Conservation (phyloP, 805 yeast species). For the Saccharomycopsis sp. region DNA sequence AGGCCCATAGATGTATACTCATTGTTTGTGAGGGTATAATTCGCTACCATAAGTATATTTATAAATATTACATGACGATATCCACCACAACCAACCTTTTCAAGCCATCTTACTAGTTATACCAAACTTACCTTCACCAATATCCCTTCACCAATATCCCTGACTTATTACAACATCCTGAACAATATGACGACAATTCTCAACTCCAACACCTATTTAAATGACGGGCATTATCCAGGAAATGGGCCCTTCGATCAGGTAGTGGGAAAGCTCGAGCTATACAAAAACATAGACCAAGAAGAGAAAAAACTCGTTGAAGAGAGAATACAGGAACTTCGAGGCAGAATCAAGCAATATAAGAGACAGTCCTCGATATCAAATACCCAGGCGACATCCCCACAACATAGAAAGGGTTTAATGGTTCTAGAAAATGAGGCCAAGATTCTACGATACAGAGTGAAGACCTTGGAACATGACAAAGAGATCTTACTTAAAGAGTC, state of each 20-base stretch:
- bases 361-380: background rate
- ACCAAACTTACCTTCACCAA: too few species aligned
- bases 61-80: background rate
- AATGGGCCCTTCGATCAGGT: slow-evolving; percentile 6
- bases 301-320: slow-evolving; percentile 8
- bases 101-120: too few species aligned
- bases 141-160: too few species aligned
- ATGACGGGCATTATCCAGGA: too few species aligned
- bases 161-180: background rate
- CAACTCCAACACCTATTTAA: background rate
- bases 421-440: slow-evolving; percentile 12
- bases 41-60: background rate
- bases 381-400: background rate
- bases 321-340: slow-evolving; percentile 11
- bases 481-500: slow-evolving; percentile 11
- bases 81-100: too few species aligned
- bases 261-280: slow-evolving; percentile 8
- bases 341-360: slow-evolving; percentile 6
- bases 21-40: background rate
- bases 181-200: background rate
- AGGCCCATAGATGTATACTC: background rate
- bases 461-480: slow-evolving; percentile 13
- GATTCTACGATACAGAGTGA: slow-evolving; percentile 11
- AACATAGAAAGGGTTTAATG: background rate
- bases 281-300: slow-evolving; percentile 15